Percentiles rank a stretch among this genome's conserved stretches.
These are phyloP conservation scores for Monilinia fructigena DNA, from an alignment of 2,329 filamentous ascomycete genomes.

Conservation along the genomic window DNA sequence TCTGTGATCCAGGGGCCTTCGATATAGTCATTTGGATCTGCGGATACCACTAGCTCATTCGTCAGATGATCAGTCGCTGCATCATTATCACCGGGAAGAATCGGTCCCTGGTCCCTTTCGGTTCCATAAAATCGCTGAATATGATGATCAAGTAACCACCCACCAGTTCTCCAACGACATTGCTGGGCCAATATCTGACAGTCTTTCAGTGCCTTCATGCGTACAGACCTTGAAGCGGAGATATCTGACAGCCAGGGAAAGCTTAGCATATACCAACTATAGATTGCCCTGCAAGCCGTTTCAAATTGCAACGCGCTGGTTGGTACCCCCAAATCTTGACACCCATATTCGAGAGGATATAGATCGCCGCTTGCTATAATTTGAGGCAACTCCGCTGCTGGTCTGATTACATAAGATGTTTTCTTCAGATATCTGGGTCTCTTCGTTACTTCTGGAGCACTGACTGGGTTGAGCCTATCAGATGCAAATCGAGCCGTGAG, in stretches of 20 bases:
- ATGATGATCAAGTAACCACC: constrained; percentile 19
- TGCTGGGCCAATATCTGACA: constrained; percentile 13
- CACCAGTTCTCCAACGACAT: constrained; percentile 18
- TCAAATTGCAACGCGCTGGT: neutral
- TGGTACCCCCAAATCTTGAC: neutral
- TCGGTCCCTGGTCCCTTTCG: neutral
- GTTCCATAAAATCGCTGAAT: constrained; percentile 6
- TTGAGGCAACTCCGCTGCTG: neutral
- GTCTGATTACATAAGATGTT: neutral
- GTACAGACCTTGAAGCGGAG: neutral
- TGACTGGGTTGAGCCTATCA: neutral
- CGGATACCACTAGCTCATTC: neutral
- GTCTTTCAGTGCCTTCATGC: constrained; percentile 7
- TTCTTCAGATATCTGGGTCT: neutral
- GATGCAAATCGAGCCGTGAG: constrained; percentile 3
- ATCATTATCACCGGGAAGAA: neutral
- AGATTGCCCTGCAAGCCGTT: neutral
- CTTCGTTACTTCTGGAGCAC: no score
- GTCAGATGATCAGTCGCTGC: no score
- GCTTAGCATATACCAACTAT: constrained; percentile 6
- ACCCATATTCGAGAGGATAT: constrained; percentile 15
- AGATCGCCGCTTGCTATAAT: constrained; percentile 15
- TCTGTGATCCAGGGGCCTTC: neutral
- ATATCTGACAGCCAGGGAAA: constrained; percentile 5
- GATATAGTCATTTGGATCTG: constrained; percentile 3